Conservation (phyloP, 2,329 filamentous ascomycete genomes). For the Xylariaceae sp. region DNA sequence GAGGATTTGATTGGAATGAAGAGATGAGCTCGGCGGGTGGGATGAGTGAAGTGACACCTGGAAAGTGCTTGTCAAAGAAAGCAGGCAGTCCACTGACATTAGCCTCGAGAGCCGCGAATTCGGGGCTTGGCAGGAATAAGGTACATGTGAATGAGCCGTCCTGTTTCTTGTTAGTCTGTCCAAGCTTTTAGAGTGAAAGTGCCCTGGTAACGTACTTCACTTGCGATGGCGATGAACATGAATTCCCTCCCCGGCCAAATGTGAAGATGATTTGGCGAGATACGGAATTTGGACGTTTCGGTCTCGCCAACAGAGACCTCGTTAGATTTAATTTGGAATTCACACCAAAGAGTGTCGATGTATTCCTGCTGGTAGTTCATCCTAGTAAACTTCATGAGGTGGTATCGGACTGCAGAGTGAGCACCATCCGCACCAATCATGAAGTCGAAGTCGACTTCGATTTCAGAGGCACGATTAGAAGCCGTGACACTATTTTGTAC, state of each 20-base stretch:
- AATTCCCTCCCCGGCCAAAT: slow-evolving; percentile 94
- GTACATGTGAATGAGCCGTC: slow-evolving; percentile 95
- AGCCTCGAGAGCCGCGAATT: slow-evolving; percentile 65
- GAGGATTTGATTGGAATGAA: slow-evolving; percentile 79
- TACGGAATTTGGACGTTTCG: slow-evolving; percentile 56
- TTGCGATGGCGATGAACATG: slow-evolving; percentile 98
- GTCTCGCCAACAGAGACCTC: slow-evolving; percentile 26
- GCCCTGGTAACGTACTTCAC: slow-evolving; percentile 45
- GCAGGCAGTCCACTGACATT: slow-evolving; percentile 55
- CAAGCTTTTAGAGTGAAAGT: not conserved
- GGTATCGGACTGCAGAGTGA: slow-evolving; percentile 84
- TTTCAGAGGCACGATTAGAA: slow-evolving; percentile 57
- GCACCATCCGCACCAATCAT: slow-evolving; percentile 94
- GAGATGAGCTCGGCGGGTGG: slow-evolving; percentile 61
- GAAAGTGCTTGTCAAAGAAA: slow-evolving; percentile 83
- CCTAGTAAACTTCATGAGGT: slow-evolving; percentile 90
- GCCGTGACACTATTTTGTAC: slow-evolving; percentile 35
- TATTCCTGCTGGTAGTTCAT: slow-evolving; percentile 94
- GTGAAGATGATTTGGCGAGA: slow-evolving; percentile 90
- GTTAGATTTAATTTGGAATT: slow-evolving; percentile 73
- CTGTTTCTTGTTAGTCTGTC: slow-evolving; percentile 34
- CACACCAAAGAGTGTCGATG: slow-evolving; percentile 96
- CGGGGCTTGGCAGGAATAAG: slow-evolving; percentile 72
- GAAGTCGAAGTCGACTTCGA: slow-evolving; percentile 84
- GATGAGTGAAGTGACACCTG: slow-evolving; percentile 75